These are phyloP conservation scores for Begonia peltatifolia DNA, from an alignment of 306 rosid species.

Conservation along the genomic window DNA sequence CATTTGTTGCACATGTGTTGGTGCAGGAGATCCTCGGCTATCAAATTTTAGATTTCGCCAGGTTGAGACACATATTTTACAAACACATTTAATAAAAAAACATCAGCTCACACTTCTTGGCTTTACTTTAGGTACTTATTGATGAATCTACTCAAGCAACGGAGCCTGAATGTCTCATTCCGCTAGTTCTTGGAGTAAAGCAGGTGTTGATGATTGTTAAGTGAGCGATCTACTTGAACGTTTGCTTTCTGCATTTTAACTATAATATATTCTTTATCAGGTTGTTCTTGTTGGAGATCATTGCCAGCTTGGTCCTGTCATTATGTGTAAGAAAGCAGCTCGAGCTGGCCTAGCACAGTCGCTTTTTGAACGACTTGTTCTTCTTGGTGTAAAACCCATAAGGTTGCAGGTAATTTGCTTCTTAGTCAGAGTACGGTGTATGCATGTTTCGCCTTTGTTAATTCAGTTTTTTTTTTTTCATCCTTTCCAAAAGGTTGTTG, in stretches of 20 bases:
- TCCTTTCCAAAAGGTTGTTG: too few relatives aligned
- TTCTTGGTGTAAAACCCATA: slow-evolving; percentile 94
- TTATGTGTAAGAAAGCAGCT: slow-evolving; percentile 99
- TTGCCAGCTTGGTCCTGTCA: slow-evolving; percentile 99
- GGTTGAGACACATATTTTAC: slow-evolving; percentile 32
- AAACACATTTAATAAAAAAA: neutral
- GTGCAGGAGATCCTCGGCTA: slow-evolving; percentile 97
- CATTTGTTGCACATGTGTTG: slow-evolving; percentile 97
- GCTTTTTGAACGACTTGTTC: slow-evolving; percentile 94
- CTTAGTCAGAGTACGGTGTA: too few relatives aligned
- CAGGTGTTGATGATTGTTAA: slow-evolving; percentile 38
- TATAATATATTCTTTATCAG: slow-evolving; percentile 22
- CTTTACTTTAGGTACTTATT: slow-evolving; percentile 64
- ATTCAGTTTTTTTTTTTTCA: too few relatives aligned
- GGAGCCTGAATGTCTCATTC: slow-evolving; percentile 97
- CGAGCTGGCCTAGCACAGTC: slow-evolving; percentile 99
- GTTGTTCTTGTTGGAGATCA: slow-evolving; percentile 98
- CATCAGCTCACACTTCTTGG: slow-evolving; percentile 13
- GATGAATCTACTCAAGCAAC: slow-evolving; percentile 99
- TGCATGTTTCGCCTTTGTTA: too few relatives aligned
- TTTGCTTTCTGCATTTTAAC: neutral
- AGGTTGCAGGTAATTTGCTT: slow-evolving; percentile 70
- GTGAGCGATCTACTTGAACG: neutral
- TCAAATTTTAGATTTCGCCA: slow-evolving; percentile 97
- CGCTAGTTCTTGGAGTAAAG: slow-evolving; percentile 97